Conservation (phyloP, 75 land plant species). For the Cunninghamia lanceolata region DNA sequence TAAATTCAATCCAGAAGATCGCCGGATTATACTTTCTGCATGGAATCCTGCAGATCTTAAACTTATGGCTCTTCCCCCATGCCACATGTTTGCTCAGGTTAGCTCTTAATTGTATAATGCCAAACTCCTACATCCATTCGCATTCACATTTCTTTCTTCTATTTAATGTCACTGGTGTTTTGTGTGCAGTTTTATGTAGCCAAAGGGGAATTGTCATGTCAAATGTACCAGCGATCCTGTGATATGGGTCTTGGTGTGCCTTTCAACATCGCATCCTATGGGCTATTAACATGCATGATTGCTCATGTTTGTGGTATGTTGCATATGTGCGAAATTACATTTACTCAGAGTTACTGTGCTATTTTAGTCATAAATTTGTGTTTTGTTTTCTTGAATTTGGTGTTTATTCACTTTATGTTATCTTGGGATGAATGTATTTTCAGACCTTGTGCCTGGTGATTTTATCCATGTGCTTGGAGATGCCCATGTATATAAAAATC, state of each 20-base stretch:
- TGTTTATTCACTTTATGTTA: not conserved
- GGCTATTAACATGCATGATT: conserved; percentile 91
- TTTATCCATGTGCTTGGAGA: conserved; percentile 96
- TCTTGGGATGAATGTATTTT: conserved; percentile 4
- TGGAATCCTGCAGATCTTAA: conserved; percentile 99
- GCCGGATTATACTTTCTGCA: conserved; percentile 89
- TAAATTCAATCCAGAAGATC: conserved; percentile 79
- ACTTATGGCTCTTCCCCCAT: conserved; percentile 97
- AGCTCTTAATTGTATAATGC: not conserved
- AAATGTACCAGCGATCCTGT: conserved; percentile 98
- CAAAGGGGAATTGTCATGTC: conserved; percentile 97
- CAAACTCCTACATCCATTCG: not conserved
- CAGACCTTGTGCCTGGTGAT: conserved; percentile 92
- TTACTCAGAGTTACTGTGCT: not conserved
- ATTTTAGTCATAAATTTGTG: not conserved
- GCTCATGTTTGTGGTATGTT: conserved; percentile 99
- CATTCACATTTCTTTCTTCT: not conserved
- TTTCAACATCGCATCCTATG: conserved; percentile 96
- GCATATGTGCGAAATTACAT: not conserved
- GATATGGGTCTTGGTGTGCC: conserved; percentile 99
- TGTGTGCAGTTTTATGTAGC: conserved; percentile 86
- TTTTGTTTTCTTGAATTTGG: conserved; percentile 1
- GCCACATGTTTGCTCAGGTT: conserved; percentile 99
- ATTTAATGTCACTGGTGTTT: conserved; percentile 1
- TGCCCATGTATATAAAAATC: conserved; percentile 88